Evolutionary conservation across 345 rosid species (phyloP).

Genomic region (Salix koriyanagi): DNA sequence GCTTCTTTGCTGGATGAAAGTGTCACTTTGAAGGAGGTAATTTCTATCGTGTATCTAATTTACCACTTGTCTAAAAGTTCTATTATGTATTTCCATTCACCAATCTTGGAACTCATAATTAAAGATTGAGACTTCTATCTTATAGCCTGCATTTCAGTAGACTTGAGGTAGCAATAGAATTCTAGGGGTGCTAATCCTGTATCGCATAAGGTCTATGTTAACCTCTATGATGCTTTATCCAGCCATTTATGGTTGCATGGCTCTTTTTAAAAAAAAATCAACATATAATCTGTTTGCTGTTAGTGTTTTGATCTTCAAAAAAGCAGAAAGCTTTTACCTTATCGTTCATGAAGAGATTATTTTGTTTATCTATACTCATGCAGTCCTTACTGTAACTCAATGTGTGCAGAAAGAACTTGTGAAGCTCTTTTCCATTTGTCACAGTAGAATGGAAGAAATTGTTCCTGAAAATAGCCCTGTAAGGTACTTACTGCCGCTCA

Average conservation of each 20-base stretch:
- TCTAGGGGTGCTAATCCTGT: no score
- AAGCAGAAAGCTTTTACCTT: not conserved
- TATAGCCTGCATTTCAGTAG: no score
- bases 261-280: no score
- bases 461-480: conserved; percentile 45
- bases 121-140: no score
- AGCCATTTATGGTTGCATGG: not conserved
- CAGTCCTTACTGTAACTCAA: conserved; percentile 9
- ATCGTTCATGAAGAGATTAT: not conserved
- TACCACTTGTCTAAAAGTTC: not conserved
- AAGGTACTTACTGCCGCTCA: conserved; percentile 41
- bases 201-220: no score
- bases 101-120: no score
- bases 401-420: conserved; percentile 60
- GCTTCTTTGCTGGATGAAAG: conserved; percentile 46
- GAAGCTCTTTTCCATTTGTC: conserved; percentile 63
- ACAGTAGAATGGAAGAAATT: conserved; percentile 76
- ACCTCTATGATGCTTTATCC: not conserved
- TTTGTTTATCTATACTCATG: not conserved
- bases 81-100: no score
- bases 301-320: not conserved
- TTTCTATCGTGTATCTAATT: not conserved
- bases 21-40: conserved; percentile 54
- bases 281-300: not conserved
- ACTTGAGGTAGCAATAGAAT: no score